Conservation (phyloP, 2,329 filamentous ascomycete species). For the Myriosclerotinia curreyana region DNA sequence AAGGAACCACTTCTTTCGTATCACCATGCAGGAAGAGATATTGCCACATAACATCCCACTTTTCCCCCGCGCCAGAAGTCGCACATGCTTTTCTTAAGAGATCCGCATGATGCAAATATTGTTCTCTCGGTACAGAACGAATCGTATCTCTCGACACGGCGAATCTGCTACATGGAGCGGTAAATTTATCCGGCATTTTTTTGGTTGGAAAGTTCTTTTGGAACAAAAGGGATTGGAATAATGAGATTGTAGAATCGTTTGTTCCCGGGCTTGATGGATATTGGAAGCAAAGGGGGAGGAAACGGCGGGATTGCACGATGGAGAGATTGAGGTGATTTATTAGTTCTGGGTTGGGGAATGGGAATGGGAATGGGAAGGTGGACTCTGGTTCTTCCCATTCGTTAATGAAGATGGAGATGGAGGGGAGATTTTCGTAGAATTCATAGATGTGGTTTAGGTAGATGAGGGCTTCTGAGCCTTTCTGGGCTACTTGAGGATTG, state of each 20-base stretch:
- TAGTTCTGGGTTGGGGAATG: not conserved
- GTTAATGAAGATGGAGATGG: not conserved
- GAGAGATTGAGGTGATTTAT: conserved; percentile 4
- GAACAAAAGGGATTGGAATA: not conserved
- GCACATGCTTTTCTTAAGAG: not conserved
- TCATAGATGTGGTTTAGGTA: conserved; percentile 10
- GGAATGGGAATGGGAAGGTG: not conserved
- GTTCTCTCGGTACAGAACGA: not conserved
- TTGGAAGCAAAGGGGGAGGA: conserved; percentile 12
- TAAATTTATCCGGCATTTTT: not conserved
- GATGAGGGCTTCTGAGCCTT: not conserved
- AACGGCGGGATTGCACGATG: not conserved
- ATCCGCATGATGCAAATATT: conserved; percentile 3
- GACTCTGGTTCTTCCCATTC: not conserved
- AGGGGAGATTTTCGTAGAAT: not conserved
- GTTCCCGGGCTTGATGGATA: not conserved
- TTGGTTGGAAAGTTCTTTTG: not conserved
- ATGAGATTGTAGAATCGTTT: not conserved
- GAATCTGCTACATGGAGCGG: not conserved
- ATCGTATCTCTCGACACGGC: not conserved
- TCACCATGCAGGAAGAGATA: not conserved
- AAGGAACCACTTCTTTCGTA: not conserved
- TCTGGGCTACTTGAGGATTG: too few relatives aligned
- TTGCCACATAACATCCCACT: conserved; percentile 11
- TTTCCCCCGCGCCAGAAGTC: not conserved